phyloP scores from a whole-genome alignment of 2,329 filamentous ascomycete genomes.

The Neurospora sp. region DNA sequence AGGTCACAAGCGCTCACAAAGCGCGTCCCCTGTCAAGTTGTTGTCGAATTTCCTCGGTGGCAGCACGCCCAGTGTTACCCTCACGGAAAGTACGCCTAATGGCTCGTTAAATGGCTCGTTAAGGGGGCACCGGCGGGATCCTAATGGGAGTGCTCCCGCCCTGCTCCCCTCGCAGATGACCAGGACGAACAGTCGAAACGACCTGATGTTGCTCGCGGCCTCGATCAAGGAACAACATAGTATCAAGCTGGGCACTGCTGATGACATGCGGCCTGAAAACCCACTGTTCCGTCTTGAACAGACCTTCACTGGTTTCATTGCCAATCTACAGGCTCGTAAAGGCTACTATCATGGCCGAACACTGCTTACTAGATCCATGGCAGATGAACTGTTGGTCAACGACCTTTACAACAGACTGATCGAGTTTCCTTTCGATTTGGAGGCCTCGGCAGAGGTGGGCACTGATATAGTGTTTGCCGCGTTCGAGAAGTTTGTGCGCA shows the following conservation, averaged over 20 bases:
- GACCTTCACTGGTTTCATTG: conserved; percentile 73
- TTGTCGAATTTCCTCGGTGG: conserved; percentile 71
- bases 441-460: conserved; percentile 63
- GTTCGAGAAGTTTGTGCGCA: conserved; percentile 85
- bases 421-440: conserved; percentile 71
- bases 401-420: conserved; percentile 84
- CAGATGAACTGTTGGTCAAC: conserved; percentile 74
- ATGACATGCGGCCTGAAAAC: conserved; percentile 45
- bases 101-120: conserved; percentile 30
- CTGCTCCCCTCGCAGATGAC: conserved; percentile 32
- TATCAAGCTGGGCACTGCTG: conserved; percentile 34
- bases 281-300: conserved; percentile 70
- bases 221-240: conserved; percentile 41
- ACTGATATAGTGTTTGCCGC: conserved; percentile 83
- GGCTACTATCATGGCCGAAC: conserved; percentile 76
- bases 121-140: conserved; percentile 27
- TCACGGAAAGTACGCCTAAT: conserved; percentile 23
- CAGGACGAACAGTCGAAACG: conserved; percentile 37
- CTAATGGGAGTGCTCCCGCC: conserved; percentile 23
- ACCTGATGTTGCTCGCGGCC: conserved; percentile 40
- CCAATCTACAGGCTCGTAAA: conserved; percentile 74
- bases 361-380: conserved; percentile 58
- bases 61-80: conserved; percentile 29
- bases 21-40: conserved; percentile 79
- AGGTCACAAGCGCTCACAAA: conserved; percentile 48